Evolutionary conservation across 2,329 filamentous ascomycete genomes (phyloP).

Genomic region (Fusarium haematococcum): DNA sequence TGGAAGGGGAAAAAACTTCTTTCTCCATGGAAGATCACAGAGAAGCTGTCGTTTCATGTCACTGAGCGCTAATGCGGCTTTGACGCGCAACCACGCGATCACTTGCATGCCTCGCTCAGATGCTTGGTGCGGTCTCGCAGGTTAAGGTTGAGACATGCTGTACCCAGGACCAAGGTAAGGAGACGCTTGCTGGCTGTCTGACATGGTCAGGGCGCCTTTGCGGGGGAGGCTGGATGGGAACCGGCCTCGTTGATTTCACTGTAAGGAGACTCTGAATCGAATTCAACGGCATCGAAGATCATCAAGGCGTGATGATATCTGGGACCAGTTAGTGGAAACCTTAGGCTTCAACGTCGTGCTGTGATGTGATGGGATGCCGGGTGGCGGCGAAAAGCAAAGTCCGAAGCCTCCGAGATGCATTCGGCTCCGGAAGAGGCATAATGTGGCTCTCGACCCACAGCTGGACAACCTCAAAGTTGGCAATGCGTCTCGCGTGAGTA

Average conservation of each 20-base stretch:
- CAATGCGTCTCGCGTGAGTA: conserved; percentile 7
- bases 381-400: conserved; percentile 2
- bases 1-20: neutral
- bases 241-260: conserved; percentile 8
- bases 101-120: conserved; percentile 23
- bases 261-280: neutral
- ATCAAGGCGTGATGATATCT: neutral
- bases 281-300: conserved; percentile 33
- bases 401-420: conserved; percentile 9
- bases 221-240: conserved; percentile 13
- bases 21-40: conserved; percentile 8
- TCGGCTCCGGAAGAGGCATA: conserved; percentile 3
- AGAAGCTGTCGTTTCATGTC: conserved; percentile 30
- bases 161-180: conserved; percentile 2
- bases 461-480: conserved; percentile 15
- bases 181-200: conserved; percentile 11
- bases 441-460: conserved; percentile 5
- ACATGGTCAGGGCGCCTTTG: conserved; percentile 20
- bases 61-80: conserved; percentile 12
- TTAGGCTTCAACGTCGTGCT: neutral
- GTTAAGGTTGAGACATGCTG: conserved; percentile 6
- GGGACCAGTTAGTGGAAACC: neutral
- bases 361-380: neutral
- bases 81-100: conserved; percentile 23
- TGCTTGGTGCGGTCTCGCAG: neutral